phyloP scores from a whole-genome alignment of 139 green algal species.

The Chlamydomonas applanata region DNA sequence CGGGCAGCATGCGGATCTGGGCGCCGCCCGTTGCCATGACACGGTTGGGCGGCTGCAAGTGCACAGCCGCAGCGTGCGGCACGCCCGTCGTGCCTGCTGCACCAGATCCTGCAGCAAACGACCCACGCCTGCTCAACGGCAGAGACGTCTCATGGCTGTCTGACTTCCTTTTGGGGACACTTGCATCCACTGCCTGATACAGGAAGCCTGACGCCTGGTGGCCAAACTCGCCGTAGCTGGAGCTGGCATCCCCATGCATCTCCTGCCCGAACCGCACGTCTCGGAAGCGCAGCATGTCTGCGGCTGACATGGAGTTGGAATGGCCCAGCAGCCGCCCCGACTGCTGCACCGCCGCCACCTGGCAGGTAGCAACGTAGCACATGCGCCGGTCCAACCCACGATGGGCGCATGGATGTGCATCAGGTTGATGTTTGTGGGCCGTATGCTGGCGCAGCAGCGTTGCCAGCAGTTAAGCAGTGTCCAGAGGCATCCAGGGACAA shows the following conservation, averaged over 20 bases:
- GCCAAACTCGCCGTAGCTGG: neutral
- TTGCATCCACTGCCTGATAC: neutral
- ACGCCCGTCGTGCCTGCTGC: neutral
- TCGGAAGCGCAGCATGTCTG: conserved; percentile 16
- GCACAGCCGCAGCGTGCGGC: neutral
- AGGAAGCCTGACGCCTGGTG: neutral
- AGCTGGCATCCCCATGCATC: too few relatives aligned
- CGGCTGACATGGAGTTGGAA: conserved; percentile 8
- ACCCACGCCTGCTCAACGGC: neutral
- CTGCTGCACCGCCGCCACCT: conserved; percentile 1
- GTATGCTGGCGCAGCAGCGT: too few relatives aligned
- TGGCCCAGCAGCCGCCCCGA: neutral
- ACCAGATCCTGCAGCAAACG: neutral
- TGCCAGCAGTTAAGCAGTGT: too few relatives aligned
- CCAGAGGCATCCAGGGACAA: too few relatives aligned
- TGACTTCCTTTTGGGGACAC: neutral
- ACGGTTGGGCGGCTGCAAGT: too few relatives aligned
- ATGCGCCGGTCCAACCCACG: too few relatives aligned
- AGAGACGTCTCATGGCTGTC: neutral
- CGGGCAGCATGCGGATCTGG: neutral
- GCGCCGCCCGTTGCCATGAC: neutral
- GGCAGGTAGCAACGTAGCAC: too few relatives aligned
- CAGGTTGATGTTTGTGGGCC: too few relatives aligned
- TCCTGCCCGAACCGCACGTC: conserved; percentile 9
- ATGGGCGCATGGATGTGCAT: too few relatives aligned